Evolutionary conservation across 2,329 filamentous ascomycete species (phyloP), one percentile per base, ranked within the genome.

Genomic region (Daldinia sp.): DNA sequence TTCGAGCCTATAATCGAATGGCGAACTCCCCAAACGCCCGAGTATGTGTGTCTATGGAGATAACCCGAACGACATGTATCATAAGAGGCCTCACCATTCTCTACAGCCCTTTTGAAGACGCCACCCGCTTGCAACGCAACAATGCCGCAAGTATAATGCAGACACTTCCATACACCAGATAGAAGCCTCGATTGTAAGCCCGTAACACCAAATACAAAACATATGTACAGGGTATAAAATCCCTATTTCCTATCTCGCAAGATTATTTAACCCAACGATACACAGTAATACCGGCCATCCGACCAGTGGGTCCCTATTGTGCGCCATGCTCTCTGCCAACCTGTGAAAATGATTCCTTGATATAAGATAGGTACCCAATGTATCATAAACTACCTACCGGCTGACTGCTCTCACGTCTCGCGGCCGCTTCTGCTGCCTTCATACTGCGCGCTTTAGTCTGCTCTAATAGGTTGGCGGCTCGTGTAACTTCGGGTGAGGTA

Each of bases 401-500:
- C n/a, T 79, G 74, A 53, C 72, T 73, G 12, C 69, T 70, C 46
- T 81, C 79, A 54, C 69, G 75, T 61, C 78, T 76, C 35, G 74
- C 67, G 12, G 74, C 66, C 28, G 72, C 66, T 33, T 76, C 77
- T 13, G 73, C 73, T 9, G 74, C 73, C 33, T 72, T 76, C 61
- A 74, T 75, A 39, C 75, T 74, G 15, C 76, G 69, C 4, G 73
- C 69, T 51, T 76, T 78, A 4, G 77, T 78, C 59, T 79, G 78
- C 20, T 79, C 76, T 20, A 79, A 63, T 18, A 79, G 33, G 50
- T 58, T 77, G 18, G 78, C 78, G 12, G 79, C 79, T 60, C 82
- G 79, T 50, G 82, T 78, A 67, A 84, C 73, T 70, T 85, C 82
- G n/a, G 83, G 82, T 0, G 83, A 84, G 33, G 79, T 82, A 9